These are phyloP conservation scores for Nepenthes gracilis DNA, from an alignment of 148 eudicot genomes.

Conservation along the genomic window DNA sequence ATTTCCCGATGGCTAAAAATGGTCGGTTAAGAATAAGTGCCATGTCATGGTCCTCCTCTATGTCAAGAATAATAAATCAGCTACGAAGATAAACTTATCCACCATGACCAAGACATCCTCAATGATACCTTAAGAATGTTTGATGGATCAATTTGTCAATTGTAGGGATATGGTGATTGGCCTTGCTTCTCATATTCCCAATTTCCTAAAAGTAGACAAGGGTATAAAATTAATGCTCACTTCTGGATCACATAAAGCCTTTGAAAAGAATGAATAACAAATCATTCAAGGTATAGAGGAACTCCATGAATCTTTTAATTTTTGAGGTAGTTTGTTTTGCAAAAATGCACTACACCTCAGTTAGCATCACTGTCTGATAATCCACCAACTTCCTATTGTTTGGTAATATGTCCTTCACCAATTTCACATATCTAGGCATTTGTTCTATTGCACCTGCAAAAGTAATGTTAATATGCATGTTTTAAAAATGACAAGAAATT, in stretches of 20 bases:
- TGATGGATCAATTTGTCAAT: not conserved
- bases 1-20: not conserved
- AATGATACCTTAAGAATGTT: not conserved
- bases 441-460: not conserved
- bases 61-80: not conserved
- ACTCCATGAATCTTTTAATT: not conserved
- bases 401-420: not conserved
- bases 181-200: not conserved
- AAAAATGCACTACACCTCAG: not conserved
- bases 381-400: not conserved
- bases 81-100: not conserved
- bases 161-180: not conserved
- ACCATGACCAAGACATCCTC: constrained; percentile 1
- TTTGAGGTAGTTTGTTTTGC: not conserved
- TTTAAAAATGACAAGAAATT: not conserved
- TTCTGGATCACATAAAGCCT: not conserved
- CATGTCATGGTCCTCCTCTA: not conserved
- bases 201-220: not conserved
- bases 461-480: not conserved
- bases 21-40: not conserved
- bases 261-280: not conserved
- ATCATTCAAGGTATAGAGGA: not conserved
- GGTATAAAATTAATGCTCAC: not conserved
- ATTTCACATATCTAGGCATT: not conserved
- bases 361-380: not conserved